A percentile compares a stretch with the other conserved stretches of the same genome.
Conservation (phyloP, 495 filamentous ascomycete species). For the Aspergillus biplanus region DNA sequence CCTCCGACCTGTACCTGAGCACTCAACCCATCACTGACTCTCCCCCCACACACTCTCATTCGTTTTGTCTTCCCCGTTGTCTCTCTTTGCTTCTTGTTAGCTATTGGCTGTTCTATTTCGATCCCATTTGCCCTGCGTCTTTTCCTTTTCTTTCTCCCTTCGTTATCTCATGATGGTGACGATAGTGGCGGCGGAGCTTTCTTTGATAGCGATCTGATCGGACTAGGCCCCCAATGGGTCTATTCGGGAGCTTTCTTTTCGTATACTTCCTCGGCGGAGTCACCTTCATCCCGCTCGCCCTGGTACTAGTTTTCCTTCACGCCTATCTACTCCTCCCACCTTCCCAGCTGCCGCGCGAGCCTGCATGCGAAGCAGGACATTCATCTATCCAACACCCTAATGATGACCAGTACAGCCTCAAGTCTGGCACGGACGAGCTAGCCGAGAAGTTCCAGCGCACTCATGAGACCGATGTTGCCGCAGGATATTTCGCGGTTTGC, state of each 20-base stretch:
- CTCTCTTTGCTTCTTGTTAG: neutral
- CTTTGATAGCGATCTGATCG: slow-evolving; percentile 38
- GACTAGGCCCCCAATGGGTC: slow-evolving; percentile 60
- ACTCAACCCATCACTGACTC: neutral
- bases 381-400: slow-evolving; percentile 34
- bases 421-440: slow-evolving; percentile 52
- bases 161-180: slow-evolving; percentile 30
- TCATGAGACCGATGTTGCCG: slow-evolving; percentile 81
- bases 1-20: neutral
- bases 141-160: slow-evolving; percentile 22
- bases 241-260: slow-evolving; percentile 68
- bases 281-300: slow-evolving; percentile 80
- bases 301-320: slow-evolving; percentile 66
- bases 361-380: slow-evolving; percentile 42
- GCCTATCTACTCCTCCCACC: slow-evolving; percentile 70
- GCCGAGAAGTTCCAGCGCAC: slow-evolving; percentile 58
- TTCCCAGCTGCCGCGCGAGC: slow-evolving; percentile 35
- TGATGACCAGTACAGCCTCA: slow-evolving; percentile 55
- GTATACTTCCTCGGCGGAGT: slow-evolving; percentile 88
- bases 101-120: neutral
- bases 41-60: neutral
- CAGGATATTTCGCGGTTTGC: slow-evolving; percentile 93
- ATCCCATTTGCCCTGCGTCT: neutral
- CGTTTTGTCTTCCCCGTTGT: neutral
- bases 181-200: slow-evolving; percentile 41